These are phyloP conservation scores for Candida awuae DNA, from an alignment of 805 yeast genomes.

Conservation along the genomic window DNA sequence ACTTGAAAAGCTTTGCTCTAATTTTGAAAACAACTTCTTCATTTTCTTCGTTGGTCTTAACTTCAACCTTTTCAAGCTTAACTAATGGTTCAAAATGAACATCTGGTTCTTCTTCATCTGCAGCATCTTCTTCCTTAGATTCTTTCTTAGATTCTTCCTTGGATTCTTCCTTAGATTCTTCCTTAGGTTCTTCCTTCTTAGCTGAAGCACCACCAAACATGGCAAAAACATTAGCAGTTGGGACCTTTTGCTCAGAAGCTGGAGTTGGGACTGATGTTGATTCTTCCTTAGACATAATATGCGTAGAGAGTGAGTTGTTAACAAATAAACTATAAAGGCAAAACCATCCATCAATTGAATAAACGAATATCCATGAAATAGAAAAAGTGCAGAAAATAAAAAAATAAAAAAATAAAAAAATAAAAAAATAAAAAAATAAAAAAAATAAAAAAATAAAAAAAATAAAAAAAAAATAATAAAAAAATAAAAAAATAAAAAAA, in stretches of 20 bases:
- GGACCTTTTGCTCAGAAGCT: conserved; percentile 38
- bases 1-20: conserved; percentile 92
- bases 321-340: too few species aligned
- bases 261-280: conserved; percentile 9
- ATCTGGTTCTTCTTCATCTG: conserved; percentile 62
- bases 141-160: conserved; percentile 36
- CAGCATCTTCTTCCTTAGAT: conserved; percentile 36
- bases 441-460: too few species aligned
- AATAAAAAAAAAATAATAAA: too few species aligned
- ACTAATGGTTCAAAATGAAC: conserved; percentile 97
- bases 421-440: too few species aligned
- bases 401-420: too few species aligned
- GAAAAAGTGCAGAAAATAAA: too few species aligned
- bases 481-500: too few species aligned
- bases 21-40: conserved; percentile 79
- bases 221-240: conserved; percentile 78
- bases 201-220: conserved; percentile 92
- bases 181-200: conserved; percentile 36
- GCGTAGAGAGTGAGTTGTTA: neutral
- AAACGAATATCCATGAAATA: too few species aligned
- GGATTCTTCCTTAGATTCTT: conserved; percentile 29
- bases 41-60: conserved; percentile 89
- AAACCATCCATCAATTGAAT: too few species aligned
- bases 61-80: conserved; percentile 90
- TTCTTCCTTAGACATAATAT: conserved; percentile 8